Conservation (phyloP, 495 filamentous ascomycete genomes). For the Friedmanniomyces endolithicus region DNA sequence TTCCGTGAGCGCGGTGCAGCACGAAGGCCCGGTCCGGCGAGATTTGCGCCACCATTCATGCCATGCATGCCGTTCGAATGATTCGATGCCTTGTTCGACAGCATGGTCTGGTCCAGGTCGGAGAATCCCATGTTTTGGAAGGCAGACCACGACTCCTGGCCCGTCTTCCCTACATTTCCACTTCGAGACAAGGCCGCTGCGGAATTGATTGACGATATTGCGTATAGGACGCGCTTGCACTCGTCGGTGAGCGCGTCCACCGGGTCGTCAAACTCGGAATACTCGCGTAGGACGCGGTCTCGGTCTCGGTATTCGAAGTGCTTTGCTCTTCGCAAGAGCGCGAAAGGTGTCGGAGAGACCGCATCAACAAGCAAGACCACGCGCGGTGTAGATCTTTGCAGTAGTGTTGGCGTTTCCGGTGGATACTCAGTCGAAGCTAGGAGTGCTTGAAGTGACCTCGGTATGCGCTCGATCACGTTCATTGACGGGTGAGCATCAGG, state of each 20-base stretch:
- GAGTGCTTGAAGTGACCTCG: conserved; percentile 78
- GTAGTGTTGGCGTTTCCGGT: conserved; percentile 61
- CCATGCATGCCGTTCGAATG: conserved; percentile 6
- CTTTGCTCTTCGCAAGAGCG: conserved; percentile 79
- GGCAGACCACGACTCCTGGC: conserved; percentile 86
- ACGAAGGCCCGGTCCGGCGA: conserved; percentile 36
- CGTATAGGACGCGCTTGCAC: conserved; percentile 76
- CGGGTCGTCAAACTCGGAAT: conserved; percentile 80
- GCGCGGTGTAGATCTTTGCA: conserved; percentile 70
- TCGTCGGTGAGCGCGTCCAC: conserved; percentile 82
- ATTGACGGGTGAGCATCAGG: conserved; percentile 59
- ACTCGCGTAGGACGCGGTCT: conserved; percentile 68
- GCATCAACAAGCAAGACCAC: conserved; percentile 95
- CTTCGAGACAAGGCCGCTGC: conserved; percentile 40
- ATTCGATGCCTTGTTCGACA: conserved; percentile 3
- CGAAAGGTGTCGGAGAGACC: conserved; percentile 89
- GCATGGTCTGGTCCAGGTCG: conserved; percentile 33
- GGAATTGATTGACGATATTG: conserved; percentile 79
- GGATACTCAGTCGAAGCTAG: conserved; percentile 92
- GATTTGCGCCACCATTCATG: conserved; percentile 9
- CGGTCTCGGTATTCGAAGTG: conserved; percentile 91
- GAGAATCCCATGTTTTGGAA: conserved; percentile 94
- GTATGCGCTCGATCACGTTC: conserved; percentile 68
- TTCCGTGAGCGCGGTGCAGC: conserved; percentile 49
- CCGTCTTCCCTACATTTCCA: conserved; percentile 36